Evolutionary conservation across 2,329 filamentous ascomycete species (phyloP).

Genomic region (Colletotrichum costaricense): DNA sequence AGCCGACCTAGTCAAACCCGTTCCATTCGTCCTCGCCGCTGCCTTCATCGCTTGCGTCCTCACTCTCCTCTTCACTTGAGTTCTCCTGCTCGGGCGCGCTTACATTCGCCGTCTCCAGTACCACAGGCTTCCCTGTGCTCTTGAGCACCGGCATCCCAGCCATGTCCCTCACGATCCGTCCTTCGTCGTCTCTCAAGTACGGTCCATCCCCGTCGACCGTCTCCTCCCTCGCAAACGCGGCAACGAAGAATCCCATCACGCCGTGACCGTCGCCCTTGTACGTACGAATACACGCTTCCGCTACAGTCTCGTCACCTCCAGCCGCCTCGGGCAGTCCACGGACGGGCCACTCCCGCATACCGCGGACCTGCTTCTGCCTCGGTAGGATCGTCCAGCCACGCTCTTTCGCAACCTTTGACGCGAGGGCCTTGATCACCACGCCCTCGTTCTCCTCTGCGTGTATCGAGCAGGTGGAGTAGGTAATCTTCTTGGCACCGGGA

Average conservation of each 20-base stretch:
- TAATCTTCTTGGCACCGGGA: slow-evolving; percentile 78
- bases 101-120: slow-evolving; percentile 38
- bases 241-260: slow-evolving; percentile 96
- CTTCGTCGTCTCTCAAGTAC: slow-evolving; percentile 65
- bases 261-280: slow-evolving; percentile 84
- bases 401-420: slow-evolving; percentile 72
- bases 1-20: slow-evolving; percentile 37
- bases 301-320: slow-evolving; percentile 62
- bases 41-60: slow-evolving; percentile 36
- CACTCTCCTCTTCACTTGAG: slow-evolving; percentile 8
- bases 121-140: slow-evolving; percentile 46
- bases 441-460: slow-evolving; percentile 89
- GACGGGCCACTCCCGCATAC: slow-evolving; percentile 81
- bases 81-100: not conserved
- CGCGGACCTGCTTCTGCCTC: slow-evolving; percentile 78
- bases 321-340: slow-evolving; percentile 66
- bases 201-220: slow-evolving; percentile 55
- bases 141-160: slow-evolving; percentile 52
- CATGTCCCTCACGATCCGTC: slow-evolving; percentile 59
- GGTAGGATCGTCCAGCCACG: slow-evolving; percentile 83
- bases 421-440: slow-evolving; percentile 80
- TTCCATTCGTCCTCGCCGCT: slow-evolving; percentile 48
- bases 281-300: slow-evolving; percentile 83
- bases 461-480: slow-evolving; percentile 94
- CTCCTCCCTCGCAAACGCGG: slow-evolving; percentile 78